Conservation (phyloP, 331 rosid species). For the Dryas integrifolia region DNA sequence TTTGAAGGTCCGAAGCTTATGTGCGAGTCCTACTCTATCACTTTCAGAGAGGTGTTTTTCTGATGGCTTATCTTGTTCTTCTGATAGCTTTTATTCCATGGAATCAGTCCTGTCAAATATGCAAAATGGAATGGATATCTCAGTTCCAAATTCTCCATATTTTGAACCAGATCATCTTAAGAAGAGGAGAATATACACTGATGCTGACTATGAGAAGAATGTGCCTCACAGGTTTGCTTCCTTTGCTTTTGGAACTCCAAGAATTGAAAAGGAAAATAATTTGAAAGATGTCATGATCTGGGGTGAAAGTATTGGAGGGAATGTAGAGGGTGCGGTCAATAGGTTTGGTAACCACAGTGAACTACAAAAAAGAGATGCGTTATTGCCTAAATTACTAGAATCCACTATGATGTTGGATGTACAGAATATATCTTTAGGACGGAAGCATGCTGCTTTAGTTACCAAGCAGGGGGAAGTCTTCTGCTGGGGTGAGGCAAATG, state of each 20-base stretch:
- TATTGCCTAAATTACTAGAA: constrained; percentile 73
- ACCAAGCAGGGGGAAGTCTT: constrained; percentile 84
- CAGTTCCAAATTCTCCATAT: constrained; percentile 54
- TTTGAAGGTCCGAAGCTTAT: constrained; percentile 66
- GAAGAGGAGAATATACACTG: constrained; percentile 27
- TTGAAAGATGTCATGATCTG: constrained; percentile 83
- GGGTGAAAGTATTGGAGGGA: constrained; percentile 70
- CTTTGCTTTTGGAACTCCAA: constrained; percentile 34
- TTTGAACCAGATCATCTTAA: constrained; percentile 39
- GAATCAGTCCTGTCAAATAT: constrained; percentile 43
- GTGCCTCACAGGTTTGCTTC: constrained; percentile 32
- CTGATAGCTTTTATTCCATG: constrained; percentile 45
- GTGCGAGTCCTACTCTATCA: constrained; percentile 76
- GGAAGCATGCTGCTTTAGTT: constrained; percentile 74
- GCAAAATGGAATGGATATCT: constrained; percentile 38
- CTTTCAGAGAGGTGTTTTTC: constrained; percentile 74
- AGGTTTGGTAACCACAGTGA: constrained; percentile 33
- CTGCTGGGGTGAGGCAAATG: constrained; percentile 78
- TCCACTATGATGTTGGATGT: constrained; percentile 65
- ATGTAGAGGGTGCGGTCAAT: constrained; percentile 40
- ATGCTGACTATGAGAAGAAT: constrained; percentile 36
- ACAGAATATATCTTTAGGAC: constrained; percentile 62
- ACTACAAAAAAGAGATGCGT: constrained; percentile 36
- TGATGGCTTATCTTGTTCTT: constrained; percentile 67
- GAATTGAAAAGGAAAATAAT: constrained; percentile 41